phyloP scores from a whole-genome alignment of 2,329 filamentous ascomycete species.

The Fusarium citri region DNA sequence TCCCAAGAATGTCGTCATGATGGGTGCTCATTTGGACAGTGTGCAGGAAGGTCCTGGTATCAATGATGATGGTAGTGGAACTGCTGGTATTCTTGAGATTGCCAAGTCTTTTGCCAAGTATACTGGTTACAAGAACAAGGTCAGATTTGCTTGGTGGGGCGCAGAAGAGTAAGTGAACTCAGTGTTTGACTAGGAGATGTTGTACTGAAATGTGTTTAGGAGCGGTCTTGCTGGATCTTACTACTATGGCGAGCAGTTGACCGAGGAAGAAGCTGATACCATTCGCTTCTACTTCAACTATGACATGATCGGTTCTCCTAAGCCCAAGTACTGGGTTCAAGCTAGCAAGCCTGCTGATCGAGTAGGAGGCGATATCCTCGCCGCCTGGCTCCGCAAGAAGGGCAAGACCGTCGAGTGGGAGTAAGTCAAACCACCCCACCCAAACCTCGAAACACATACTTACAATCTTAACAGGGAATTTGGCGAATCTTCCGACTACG shows the following conservation, averaged over 20 bases:
- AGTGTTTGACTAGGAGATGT: fast-evolving
- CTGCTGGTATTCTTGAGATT: constrained; percentile 54
- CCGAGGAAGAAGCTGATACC: constrained; percentile 58
- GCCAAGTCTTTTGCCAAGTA: constrained; percentile 53
- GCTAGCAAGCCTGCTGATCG: constrained; percentile 54
- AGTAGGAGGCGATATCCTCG: constrained; percentile 50
- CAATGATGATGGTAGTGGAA: constrained; percentile 57
- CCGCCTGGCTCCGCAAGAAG: constrained; percentile 52
- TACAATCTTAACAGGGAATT: constrained; percentile 47
- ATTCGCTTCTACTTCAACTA: constrained; percentile 77
- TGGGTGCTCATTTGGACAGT: constrained; percentile 57
- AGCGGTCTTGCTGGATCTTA: constrained; percentile 58
- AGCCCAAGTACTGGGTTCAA: constrained; percentile 56
- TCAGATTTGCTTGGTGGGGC: constrained; percentile 59
- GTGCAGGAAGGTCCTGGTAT: constrained; percentile 55
- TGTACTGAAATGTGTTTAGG: constrained; percentile 40
- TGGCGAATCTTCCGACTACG: constrained; percentile 55
- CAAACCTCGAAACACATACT: neutral
- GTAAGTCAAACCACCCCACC: constrained; percentile 26
- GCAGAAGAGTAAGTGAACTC: constrained; percentile 53
- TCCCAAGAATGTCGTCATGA: constrained; percentile 56
- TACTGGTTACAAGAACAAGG: constrained; percentile 56
- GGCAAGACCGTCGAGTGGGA: constrained; percentile 50
- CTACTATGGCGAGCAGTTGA: constrained; percentile 54
- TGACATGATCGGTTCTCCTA: constrained; percentile 72